These are phyloP conservation scores for Alternaria alternata DNA, from an alignment of 2,329 filamentous ascomycete genomes.

Conservation along the genomic window DNA sequence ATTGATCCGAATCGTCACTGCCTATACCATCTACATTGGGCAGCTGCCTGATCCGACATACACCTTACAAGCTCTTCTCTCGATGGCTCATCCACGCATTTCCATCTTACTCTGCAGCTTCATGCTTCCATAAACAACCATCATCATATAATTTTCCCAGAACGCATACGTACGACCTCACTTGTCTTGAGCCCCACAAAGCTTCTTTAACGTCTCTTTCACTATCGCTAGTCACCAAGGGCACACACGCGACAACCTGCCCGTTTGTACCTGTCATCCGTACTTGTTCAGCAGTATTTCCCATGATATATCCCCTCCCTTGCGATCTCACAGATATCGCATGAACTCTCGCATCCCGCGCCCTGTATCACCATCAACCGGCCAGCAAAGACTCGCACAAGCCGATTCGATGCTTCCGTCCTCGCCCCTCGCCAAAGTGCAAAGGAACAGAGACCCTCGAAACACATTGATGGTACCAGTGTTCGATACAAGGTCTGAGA, in stretches of 20 bases:
- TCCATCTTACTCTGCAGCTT: neutral
- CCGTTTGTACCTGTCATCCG: conserved; percentile 11
- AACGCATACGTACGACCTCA: neutral
- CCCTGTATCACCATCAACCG: neutral
- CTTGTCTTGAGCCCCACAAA: neutral
- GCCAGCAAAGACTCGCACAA: neutral
- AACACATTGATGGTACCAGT: neutral
- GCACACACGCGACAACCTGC: conserved; percentile 2
- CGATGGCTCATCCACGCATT: neutral
- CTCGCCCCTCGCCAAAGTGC: neutral
- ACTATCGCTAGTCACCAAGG: conserved; percentile 3
- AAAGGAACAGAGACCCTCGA: neutral
- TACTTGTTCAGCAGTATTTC: neutral
- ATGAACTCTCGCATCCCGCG: neutral
- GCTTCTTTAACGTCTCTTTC: neutral
- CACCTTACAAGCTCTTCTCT: neutral
- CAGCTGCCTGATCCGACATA: neutral
- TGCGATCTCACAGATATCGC: neutral
- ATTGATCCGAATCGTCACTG: neutral
- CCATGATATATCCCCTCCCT: neutral
- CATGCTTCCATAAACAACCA: neutral
- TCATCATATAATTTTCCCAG: neutral
- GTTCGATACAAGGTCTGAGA: neutral
- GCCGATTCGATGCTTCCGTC: conserved; percentile 7
- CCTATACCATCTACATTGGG: neutral